These are phyloP conservation scores for Capsella bursapastoris DNA, from an alignment of 345 rosid species.

Conservation along the genomic window DNA sequence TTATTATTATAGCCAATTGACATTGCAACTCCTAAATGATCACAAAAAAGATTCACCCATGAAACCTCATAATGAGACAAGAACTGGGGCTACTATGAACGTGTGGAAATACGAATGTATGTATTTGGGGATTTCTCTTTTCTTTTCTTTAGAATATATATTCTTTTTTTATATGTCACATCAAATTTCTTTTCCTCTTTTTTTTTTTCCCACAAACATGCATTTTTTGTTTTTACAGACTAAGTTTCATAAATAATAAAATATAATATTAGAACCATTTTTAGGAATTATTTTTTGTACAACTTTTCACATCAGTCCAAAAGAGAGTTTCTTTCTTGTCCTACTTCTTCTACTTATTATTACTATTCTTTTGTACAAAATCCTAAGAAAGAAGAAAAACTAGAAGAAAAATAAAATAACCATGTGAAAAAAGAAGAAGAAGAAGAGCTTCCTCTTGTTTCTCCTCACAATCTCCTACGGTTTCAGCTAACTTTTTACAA, in stretches of 20 bases:
- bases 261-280: background rate
- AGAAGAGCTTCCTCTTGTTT: constrained; percentile 26
- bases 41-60: background rate
- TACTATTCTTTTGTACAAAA: constrained; percentile 41
- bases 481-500: constrained; percentile 44
- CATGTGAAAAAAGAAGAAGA: constrained; percentile 20
- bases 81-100: background rate
- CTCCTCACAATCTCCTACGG: constrained; percentile 30
- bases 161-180: background rate
- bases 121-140: background rate
- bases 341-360: constrained; percentile 20
- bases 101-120: background rate
- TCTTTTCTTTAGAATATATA: no score
- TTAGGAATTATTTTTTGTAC: constrained; percentile 4
- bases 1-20: constrained; percentile 4
- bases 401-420: background rate
- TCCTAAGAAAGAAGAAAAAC: constrained; percentile 24
- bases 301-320: constrained; percentile 3
- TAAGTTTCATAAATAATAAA: constrained; percentile 12
- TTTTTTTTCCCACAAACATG: background rate
- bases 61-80: constrained; percentile 1
- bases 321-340: constrained; percentile 20
- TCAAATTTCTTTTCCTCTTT: background rate
- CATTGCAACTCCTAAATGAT: background rate
- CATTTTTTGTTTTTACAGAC: background rate